Evolutionary conservation across 2,329 filamentous ascomycete species (phyloP), one percentile per base, ranked within the genome.

Genomic region (Colletotrichum gloeosporioides): DNA sequence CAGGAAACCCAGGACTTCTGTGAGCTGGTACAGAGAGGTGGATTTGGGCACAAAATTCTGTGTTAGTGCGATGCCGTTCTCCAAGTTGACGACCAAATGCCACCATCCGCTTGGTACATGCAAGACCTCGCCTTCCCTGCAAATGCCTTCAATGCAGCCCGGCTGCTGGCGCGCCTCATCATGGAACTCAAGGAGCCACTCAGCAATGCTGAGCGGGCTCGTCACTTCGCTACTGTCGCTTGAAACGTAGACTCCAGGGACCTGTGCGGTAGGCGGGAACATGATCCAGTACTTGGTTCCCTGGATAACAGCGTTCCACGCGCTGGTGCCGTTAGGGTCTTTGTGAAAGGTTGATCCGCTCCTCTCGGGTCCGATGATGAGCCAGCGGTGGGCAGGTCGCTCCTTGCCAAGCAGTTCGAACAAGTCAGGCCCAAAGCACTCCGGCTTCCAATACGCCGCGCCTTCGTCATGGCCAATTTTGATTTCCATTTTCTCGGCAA

Each of bases 261-360:
- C 96, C 5, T 93, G 89, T 1, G 92, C 91, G 0, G 92, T 92
- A 0, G 95, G 94, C 0, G 95, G 96, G 82, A 99, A 99, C 95
- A 99, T 98, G 84, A 99, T 96, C 96, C 97, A 99, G 88, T 99
- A 99, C 83, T 99, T 99, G 39, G 93, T 92, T 7, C 96, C 97
- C 75, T 94, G 92, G 32, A 99, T 88, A 16, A 98, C 95, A 1
- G 96, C 96, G 83, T 99, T 99, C 97, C 96, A 99, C 0, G 97
- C 96, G 80, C 93, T 94, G 22, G 92, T 93, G 22, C 86, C 93
- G 79, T 93, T 94, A 27, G 92, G 92, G 77, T 94, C 92, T 83
- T 98, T 98, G 87, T 99, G 96, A 83, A 98, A 99, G 6, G 96
- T 98, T 79, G 95, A 98, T 34, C 96, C 96, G 81, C 95, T 98